Base-by-base conservation (phyloP, 2,329 filamentous ascomycete species). In the Leptoxyphium fumago region DNA sequence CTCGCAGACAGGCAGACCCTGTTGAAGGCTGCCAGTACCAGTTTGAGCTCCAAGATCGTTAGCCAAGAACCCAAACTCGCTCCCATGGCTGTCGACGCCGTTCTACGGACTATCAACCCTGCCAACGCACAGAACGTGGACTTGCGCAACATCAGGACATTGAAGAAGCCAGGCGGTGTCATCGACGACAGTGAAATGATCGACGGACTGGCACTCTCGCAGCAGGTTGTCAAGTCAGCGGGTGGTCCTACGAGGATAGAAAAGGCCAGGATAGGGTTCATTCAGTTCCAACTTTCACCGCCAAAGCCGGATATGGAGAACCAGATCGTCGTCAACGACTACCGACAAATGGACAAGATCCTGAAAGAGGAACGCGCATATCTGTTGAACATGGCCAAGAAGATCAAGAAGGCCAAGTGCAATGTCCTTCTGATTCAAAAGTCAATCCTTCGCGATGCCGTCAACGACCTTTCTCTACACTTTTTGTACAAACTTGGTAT, bases 261-360 rank as follows among this genome's bases (percentile, higher is more conserved):
- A 68, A 98, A 98, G 77, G 91, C 91, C 50, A 82, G 74, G 69
- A 98, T 98, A 68, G 91, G 84, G 52, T 73, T 98, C 49, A 96
- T 98, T 54, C 91, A 98, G 64, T 98, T 98, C 75, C 91, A 98
- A 68, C 79, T 98, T 56, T 94, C 87, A 67, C 89, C 91, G 40
- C 91, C 91, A 2, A 98, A 98, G 70, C 91, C 91, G 55, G 91
- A 98, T 79, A 98, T 98, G 91, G 91, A 98, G 72, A 98, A 98
- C 70, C 91, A 93, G 61, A 96, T 98, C 52, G 82, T 94, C 29
- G 91, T 98, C 60, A 98, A 98, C 67, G 91, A 98, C 71, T 98
- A 98, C 75, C 78, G 91, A 61, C 91, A 98, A 65, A 98, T 98
- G 91, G 91, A 98, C 73, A 98, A 96, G 76, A 98, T 98, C 53